Evolutionary conservation across 805 yeast genomes (phyloP), one percentile per base, ranked within the genome.

Genomic region (Cyberlindnera misumaiensis): DNA sequence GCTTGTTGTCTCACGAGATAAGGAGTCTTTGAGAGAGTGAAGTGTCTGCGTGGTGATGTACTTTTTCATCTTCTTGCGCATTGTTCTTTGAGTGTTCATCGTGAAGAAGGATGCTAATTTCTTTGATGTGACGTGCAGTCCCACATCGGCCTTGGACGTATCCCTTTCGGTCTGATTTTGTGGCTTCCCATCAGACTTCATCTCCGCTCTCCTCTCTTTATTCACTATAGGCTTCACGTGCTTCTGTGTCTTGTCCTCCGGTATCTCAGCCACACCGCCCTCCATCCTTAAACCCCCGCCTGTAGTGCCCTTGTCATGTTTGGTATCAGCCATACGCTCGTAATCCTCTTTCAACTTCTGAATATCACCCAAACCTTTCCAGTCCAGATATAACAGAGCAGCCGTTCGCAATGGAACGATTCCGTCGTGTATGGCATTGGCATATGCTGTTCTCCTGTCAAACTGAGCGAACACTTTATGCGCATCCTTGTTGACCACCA

Each of bases 321-420:
- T 24, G 6, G 29, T 16, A 17, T 30, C 34, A 4, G 51, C 41
- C 38, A 47, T 44, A 12, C 45, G 39, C 13, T 39, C 40, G 5
- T 41, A 46, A n/a, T 41, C 35, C 34, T 41, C 36, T 14, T 50
- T 51, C 14, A 48, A 20, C 34, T 58, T 57, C 7, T 64, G 59
- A 1, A 80, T 81, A 34, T 70, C 68, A 3, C 72, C 64, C 13
- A 83, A 63, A 3, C 87, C 94, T 42, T 73, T 72, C 83, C 95
- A 88, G 58, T 93, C 97, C 11, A 93, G 59, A 52, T 82, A 90
- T 20, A 90, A 60, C 38, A 90, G 63, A 0, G 97, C 87, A 0
- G 96, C 79, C 0, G 98, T 93, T 36, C 97, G 66, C 49, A 93
- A 64, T 0, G 98, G 97, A 2, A 93, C 98, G 38, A 93, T 88